Evolutionary conservation across 139 green algal genomes (phyloP), one percentile per base, ranked within the genome.

Genomic region (Gonium pectorale): DNA sequence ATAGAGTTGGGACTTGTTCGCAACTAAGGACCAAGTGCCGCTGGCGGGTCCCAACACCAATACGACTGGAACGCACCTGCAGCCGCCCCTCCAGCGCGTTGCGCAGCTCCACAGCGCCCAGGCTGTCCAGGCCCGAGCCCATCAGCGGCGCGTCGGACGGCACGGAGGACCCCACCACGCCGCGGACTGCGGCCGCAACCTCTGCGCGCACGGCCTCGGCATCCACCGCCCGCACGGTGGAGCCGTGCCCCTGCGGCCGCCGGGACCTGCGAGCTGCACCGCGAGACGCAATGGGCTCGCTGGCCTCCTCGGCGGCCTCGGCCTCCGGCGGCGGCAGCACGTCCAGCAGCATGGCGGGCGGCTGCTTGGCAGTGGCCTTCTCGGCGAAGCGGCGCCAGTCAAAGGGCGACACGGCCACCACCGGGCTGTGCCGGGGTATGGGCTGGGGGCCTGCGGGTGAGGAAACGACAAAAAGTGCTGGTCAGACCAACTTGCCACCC

Each of bases 81-180:
- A 87, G 87, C 82, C 67, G 66, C 31, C 49, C 79, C 27, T 96
- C 94, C n/a, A 98, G 92, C 3, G 79, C 77, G 71, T 94, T 95
- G 41, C 94, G 87, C 56, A 98, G 89, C 92, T 98, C 96, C 37
- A 98, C 92, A 7, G 93, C 93, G 0, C 93, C 93, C 19, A 97
- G 85, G 27, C 91, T 96, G 86, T 98, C 91, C 67, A 97, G 78
- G 2, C 94, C 93, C 38, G 91, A 90, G 29, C 89, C 88, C 91
- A 96, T 95, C 51, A 97, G 88, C 29, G 94, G 94, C 0, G 88
- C 90, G 67, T 94, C 87, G 22, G 71, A 35, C 31, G 79, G 21
- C 35, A 92, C 86, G 37, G 52, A 78, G 22, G 59, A 26, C 27
- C 80, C 85, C n/a, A 81, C 40, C 43, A 89, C 67, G 11, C 27